Conservation (phyloP, 306 rosid species). For the Ceratonia siliqua region DNA sequence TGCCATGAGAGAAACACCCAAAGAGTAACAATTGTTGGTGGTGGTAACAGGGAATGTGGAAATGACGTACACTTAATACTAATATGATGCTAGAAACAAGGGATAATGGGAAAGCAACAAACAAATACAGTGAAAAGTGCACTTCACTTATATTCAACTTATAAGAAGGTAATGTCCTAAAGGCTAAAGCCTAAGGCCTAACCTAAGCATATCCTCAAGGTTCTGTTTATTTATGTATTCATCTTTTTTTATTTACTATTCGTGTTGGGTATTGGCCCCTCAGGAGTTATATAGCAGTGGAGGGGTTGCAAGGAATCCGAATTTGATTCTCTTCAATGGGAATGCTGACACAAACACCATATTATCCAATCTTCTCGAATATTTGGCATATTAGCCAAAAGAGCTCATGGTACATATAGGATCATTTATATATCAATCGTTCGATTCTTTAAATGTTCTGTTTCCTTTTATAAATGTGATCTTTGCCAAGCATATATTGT, state of each 20-base stretch:
- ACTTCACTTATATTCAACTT: neutral
- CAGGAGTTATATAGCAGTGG: neutral
- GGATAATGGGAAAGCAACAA: conserved; percentile 27
- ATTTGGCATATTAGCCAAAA: conserved; percentile 7
- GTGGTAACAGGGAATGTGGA: conserved; percentile 12
- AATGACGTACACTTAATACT: conserved; percentile 13
- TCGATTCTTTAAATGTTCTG: neutral
- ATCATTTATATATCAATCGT: conserved; percentile 17
- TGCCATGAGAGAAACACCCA: neutral
- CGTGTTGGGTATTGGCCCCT: neutral
- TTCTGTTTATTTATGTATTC: conserved; percentile 6
- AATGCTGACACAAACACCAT: conserved; percentile 35
- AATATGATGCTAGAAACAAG: conserved; percentile 19
- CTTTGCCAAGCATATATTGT: neutral
- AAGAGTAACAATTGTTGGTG: conserved; percentile 9
- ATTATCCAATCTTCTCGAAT: conserved; percentile 2
- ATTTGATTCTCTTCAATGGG: conserved; percentile 37
- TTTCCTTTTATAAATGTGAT: neutral
- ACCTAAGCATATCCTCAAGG: neutral
- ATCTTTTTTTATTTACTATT: neutral
- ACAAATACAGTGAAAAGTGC: neutral
- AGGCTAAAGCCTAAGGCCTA: neutral
- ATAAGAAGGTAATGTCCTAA: neutral
- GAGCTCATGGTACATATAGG: conserved; percentile 1
- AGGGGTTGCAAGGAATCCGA: conserved; percentile 36